Evolutionary conservation across 148 eudicot species (phyloP).

Genomic region (Fagopyrum esculentum): DNA sequence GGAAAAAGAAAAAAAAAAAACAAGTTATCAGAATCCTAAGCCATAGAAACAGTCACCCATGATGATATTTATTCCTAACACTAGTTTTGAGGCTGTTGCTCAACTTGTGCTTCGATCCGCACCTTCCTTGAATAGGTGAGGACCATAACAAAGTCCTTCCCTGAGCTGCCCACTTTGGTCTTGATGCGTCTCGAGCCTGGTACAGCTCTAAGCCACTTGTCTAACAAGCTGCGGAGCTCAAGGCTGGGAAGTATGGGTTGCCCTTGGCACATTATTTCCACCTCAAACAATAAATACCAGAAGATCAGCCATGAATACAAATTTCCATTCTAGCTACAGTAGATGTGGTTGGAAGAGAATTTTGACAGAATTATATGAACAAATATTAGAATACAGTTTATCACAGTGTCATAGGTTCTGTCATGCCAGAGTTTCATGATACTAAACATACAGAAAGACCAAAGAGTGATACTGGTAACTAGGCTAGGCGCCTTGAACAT

Average conservation of each 20-base stretch:
- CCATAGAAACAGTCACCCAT: neutral
- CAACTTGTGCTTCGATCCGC: conserved; percentile 5
- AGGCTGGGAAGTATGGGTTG: conserved; percentile 52
- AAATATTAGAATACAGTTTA: no score
- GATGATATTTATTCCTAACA: neutral
- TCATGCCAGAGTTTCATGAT: neutral
- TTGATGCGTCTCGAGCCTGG: conserved; percentile 30
- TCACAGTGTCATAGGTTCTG: neutral
- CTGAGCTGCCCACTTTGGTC: conserved; percentile 49
- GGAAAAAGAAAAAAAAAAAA: neutral
- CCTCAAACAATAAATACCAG: conserved; percentile 29
- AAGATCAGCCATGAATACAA: neutral
- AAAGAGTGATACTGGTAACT: neutral
- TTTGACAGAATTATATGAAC: no score
- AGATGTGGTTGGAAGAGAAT: no score
- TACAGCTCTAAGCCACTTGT: conserved; percentile 48
- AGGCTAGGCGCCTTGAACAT: neutral
- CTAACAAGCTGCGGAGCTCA: conserved; percentile 48
- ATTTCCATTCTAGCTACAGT: neutral
- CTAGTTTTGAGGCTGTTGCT: neutral
- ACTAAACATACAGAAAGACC: neutral
- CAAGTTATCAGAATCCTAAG: neutral
- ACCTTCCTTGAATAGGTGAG: conserved; percentile 48
- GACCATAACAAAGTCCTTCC: conserved; percentile 74
- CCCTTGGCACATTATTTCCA: conserved; percentile 65